Evolutionary conservation across 75 land plant genomes (phyloP).

Genomic region (Isoetes taiwanensis): DNA sequence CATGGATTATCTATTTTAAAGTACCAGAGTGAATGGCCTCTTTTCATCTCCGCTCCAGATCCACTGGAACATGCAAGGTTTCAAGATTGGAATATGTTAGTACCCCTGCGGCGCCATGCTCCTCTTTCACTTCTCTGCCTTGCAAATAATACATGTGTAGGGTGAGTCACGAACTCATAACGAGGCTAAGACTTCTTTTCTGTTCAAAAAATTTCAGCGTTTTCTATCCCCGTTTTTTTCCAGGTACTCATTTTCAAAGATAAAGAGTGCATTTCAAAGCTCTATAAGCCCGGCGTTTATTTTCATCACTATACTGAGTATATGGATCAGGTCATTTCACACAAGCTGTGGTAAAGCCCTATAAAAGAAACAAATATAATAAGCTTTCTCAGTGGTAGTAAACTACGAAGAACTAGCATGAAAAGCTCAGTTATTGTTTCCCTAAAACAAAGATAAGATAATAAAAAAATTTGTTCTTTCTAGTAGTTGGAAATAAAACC

Average conservation of each 20-base stretch:
- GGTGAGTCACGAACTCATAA: conserved; percentile 6
- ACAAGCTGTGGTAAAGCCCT: no score
- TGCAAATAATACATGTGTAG: conserved; percentile 28
- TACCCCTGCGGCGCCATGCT: conserved; percentile 15
- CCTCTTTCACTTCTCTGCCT: conserved; percentile 22
- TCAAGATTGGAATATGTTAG: conserved; percentile 23
- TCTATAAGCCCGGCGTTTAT: conserved; percentile 20
- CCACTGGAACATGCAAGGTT: conserved; percentile 27
- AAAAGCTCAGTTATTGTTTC: no score
- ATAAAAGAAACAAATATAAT: no score
- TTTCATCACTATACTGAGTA: conserved; percentile 26
- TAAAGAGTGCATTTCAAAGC: conserved; percentile 20
- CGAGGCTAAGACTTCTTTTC: neutral
- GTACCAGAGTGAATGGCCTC: no score
- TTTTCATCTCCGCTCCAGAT: conserved; percentile 10
- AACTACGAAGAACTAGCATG: no score
- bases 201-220: neutral
- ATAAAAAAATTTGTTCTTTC: no score
- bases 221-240: no score
- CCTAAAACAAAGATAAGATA: no score
- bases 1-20: neutral
- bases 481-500: no score
- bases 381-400: no score
- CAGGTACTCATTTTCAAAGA: conserved; percentile 20
- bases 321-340: conserved; percentile 21